Base-by-base conservation (phyloP, 148 eudicot genomes). In the Vaccinium corymbosum region DNA sequence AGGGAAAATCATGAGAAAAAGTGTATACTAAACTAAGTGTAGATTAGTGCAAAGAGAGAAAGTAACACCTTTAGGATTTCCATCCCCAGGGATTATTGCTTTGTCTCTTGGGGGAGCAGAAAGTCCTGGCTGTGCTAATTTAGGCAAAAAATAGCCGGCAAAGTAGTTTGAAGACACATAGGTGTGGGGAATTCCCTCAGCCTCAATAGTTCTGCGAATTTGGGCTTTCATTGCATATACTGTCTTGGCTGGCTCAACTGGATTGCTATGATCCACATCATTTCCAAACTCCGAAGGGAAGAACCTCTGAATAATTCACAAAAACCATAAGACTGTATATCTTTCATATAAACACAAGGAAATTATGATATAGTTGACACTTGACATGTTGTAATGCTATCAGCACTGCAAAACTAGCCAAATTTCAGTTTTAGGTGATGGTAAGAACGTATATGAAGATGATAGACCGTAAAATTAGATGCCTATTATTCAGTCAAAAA, bases 281-380 rank as follows among this genome's bases (percentile, higher is more conserved):
- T 79, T 86, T 22, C 93, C 94, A 59, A 92, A 92, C 61, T 93
- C 93, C 5, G 93, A 92, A 4, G 94, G 96, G 19, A 92, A 84
- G 81, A 91, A 93, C 78, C 94, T 93, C 95, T 93, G 76, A 25
- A 85, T 17, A 35, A 42, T 86, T 46, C 0, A 20, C 46, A 6
- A 76, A 38, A 59, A 12, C 16, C 2, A 2, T 56, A 2, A 14
- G 48, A 25, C 70, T 32, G 0, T 6, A 62, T 6, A 73, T 56
- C 25, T 15, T n/a, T 71, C 32, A 6, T 71, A 5, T 9, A 76
- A 42, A 59, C 10, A 11, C 68, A 9, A 2, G 6, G 14, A 64
- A 64, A n/a, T 22, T 64, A 64, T 25, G 29, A 64, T 64, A 64
- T 64, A 27, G 22, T 64, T 64, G 71, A 25, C 71, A 22, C 22